Evolutionary conservation across 2,329 filamentous ascomycete species (phyloP).

Genomic region (Hypoxylon sp.): DNA sequence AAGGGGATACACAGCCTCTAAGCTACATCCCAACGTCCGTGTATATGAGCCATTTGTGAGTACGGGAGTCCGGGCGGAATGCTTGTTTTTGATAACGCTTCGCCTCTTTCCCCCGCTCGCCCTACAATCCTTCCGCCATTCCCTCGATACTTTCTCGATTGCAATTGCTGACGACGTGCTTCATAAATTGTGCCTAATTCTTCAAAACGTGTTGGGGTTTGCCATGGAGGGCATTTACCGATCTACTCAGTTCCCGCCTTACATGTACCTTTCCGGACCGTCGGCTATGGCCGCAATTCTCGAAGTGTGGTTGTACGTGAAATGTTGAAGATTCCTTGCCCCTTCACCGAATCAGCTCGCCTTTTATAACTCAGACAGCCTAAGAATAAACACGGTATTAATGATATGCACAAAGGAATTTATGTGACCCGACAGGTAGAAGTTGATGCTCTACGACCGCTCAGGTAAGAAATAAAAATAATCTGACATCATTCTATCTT

Average conservation of each 20-base stretch:
- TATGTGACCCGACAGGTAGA: neutral
- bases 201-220: neutral
- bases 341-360: neutral
- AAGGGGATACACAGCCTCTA: neutral
- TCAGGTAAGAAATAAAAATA: constrained; percentile 13
- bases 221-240: neutral
- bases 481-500: constrained; percentile 8
- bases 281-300: neutral
- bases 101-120: constrained; percentile 1
- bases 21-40: neutral
- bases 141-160: neutral
- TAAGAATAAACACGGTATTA: neutral
- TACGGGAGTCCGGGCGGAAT: neutral
- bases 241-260: neutral
- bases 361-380: neutral
- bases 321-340: neutral
- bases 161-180: constrained; percentile 17
- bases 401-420: neutral
- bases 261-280: neutral
- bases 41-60: constrained; percentile 26
- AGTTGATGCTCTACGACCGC: neutral
- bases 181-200: neutral
- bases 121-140: constrained; percentile 18
- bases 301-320: neutral
- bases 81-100: neutral